Conservation (phyloP, 192 early-diverging fungal species). For the Coemansia sp. region DNA sequence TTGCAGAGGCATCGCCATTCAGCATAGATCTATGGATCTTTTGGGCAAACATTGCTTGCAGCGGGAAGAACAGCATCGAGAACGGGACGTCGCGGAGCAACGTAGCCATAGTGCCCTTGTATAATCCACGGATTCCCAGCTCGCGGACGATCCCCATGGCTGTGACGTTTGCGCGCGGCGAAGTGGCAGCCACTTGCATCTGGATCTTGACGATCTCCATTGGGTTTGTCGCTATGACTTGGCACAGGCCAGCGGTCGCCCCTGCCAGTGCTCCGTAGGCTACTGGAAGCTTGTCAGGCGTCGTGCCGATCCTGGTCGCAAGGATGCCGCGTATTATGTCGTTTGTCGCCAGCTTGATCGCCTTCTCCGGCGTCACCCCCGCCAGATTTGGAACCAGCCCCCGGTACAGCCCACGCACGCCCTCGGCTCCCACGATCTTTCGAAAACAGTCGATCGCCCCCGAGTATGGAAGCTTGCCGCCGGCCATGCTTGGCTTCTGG, state of each 20-base stretch:
- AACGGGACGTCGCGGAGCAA: conserved; percentile 89
- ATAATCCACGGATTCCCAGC: conserved; percentile 83
- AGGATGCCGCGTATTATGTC: conserved; percentile 70
- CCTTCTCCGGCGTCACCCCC: conserved; percentile 95
- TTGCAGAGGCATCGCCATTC: conserved; percentile 60
- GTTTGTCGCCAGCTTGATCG: conserved; percentile 62
- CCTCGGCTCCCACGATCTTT: conserved; percentile 83
- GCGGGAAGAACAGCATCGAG: conserved; percentile 83
- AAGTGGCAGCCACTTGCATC: conserved; percentile 72
- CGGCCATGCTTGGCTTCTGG: conserved; percentile 40
- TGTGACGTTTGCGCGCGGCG: conserved; percentile 32
- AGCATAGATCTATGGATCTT: conserved; percentile 24
- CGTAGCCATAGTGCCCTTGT: conserved; percentile 88
- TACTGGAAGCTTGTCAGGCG: conserved; percentile 54
- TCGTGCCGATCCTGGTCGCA: conserved; percentile 49
- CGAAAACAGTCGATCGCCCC: conserved; percentile 74
- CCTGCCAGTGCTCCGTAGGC: conserved; percentile 81
- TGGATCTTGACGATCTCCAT: conserved; percentile 96
- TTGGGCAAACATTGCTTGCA: conserved; percentile 52
- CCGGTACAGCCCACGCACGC: conserved; percentile 86
- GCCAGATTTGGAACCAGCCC: conserved; percentile 89
- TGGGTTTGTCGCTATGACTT: conserved; percentile 88
- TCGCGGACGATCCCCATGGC: conserved; percentile 76
- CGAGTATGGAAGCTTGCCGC: conserved; percentile 57
- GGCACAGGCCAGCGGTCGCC: conserved; percentile 88